Base-by-base conservation (phyloP, 768 basidiomycete genomes). In the Suillus fuscotomentosus region DNA sequence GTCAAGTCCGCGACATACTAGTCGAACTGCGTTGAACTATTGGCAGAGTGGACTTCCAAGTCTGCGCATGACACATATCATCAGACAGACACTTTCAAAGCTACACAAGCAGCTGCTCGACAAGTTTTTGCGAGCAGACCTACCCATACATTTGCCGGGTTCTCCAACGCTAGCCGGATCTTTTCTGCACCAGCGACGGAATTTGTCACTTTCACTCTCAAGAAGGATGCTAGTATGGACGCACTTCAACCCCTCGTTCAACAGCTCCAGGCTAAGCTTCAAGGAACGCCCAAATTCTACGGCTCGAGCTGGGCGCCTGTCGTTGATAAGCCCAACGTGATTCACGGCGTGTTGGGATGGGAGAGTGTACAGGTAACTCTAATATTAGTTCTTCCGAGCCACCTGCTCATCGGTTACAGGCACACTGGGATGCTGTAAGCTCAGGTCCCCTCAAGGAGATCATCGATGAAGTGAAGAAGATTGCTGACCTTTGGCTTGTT, bases 291-390 rank as follows among this genome's bases (percentile, higher is more conserved):
- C 17, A 63, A 27, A 17, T 75, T 76, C 56, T 64, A 76, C 3
- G 75, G 76, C 2, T 72, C 72, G 27, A 75, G 75, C 61, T 76
- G 75, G 73, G 73, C 65, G 0, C 63, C n/a, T 24, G 34, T 75
- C 57, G 50, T 68, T 22, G 69, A 62, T 53, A 67, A 68, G 51
- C n/a, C 69, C 22, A 60, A 63, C 10, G 65, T 67, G 2, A 72
- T 71, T 53, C 42, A 75, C 50, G 76, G 76, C 20, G 68, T 78
- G 34, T 66, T 80, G 41, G 79, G 79, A 13, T 80, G 79, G 79
- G 72, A 77, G 57, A 78, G 65, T 20, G 75, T 77, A 6, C 42
- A 76, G 60, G 79, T 76, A 39, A 60, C 71, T 66, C 11, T 31
- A 14, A 15, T 24, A 14, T 48, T 31, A 11, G 9, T 13, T 24